Percentiles rank a stretch among this genome's conserved stretches.
These are phyloP conservation scores for Lactarius indigo DNA, from an alignment of 768 basidiomycete species.

Conservation along the genomic window DNA sequence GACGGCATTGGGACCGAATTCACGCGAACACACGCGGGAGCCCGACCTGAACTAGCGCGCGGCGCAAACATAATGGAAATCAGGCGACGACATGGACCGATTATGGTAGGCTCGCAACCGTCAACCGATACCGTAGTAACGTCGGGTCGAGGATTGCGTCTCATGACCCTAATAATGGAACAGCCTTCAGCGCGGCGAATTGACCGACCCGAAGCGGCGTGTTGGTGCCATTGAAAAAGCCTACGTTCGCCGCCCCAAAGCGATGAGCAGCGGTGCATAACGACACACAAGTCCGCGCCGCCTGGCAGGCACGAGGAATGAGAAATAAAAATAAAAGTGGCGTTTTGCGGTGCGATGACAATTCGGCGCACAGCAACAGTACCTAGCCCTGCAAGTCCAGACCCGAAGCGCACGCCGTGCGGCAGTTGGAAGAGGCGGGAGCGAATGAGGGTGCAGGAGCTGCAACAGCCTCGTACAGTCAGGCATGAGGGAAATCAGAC, in stretches of 20 bases:
- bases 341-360: neutral
- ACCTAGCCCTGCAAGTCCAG: neutral
- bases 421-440: neutral
- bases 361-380: constrained; percentile 1
- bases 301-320: neutral
- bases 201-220: neutral
- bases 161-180: neutral
- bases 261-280: constrained; percentile 14
- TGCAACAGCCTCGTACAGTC: constrained; percentile 17
- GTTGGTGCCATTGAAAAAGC: neutral
- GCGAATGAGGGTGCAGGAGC: neutral
- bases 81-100: neutral
- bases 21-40: constrained; percentile 1
- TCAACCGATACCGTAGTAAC: neutral
- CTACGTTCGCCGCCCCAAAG: neutral
- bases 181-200: neutral
- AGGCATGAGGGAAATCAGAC: neutral
- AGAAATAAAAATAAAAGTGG: too few relatives aligned
- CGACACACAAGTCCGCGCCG: neutral
- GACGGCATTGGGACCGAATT: neutral
- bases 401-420: neutral
- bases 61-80: neutral
- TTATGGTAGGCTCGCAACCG: too few relatives aligned
- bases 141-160: neutral
- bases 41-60: neutral